phyloP scores from a whole-genome alignment of 306 rosid genomes.

The Castanea crenata region DNA sequence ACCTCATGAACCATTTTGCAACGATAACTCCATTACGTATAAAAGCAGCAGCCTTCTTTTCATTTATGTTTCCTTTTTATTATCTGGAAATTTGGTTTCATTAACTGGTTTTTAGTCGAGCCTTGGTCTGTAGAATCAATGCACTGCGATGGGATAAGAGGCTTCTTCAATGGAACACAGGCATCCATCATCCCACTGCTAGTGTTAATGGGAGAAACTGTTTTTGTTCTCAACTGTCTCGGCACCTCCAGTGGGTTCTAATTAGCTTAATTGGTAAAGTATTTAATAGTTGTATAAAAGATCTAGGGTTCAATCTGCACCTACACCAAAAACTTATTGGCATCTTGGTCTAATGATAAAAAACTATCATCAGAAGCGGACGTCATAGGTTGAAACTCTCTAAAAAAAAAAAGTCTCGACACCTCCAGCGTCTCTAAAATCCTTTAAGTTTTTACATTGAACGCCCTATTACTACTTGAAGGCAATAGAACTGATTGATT shows the following conservation, averaged over 20 bases:
- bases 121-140: constrained; percentile 37
- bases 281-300: too few relatives aligned
- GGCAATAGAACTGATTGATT: constrained; percentile 24
- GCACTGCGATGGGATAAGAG: constrained; percentile 43
- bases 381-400: too few relatives aligned
- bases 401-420: too few relatives aligned
- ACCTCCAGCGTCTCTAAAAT: constrained; percentile 74
- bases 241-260: constrained; percentile 53
- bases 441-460: constrained; percentile 60
- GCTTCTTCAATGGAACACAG: constrained; percentile 36
- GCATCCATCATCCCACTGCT: constrained; percentile 31
- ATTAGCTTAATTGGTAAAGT: too few relatives aligned
- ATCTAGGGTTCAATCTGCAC: too few relatives aligned
- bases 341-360: too few relatives aligned
- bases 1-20: constrained; percentile 25
- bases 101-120: constrained; percentile 41
- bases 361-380: too few relatives aligned
- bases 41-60: constrained; percentile 17
- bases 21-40: neutral
- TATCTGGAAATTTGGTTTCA: constrained; percentile 67
- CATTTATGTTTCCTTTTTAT: constrained; percentile 52
- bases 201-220: constrained; percentile 31
- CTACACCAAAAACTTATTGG: too few relatives aligned
- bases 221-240: constrained; percentile 47
- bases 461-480: constrained; percentile 39